Base-by-base conservation (phyloP, 371 early-diverging fungal species). In the Basidiobolus heterosporus region DNA sequence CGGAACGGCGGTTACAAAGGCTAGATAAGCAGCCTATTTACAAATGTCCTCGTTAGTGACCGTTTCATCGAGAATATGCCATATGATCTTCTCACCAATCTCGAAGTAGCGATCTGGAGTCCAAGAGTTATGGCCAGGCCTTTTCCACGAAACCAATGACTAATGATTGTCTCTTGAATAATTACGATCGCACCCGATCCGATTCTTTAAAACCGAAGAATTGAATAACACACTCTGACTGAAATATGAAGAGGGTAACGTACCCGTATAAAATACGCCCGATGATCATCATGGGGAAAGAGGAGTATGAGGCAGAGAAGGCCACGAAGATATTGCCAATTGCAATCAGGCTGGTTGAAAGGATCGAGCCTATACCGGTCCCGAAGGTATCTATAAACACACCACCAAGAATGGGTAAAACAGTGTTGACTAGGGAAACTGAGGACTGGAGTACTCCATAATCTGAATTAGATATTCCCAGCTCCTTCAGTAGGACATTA, bases 341-440 rank as follows among this genome's bases (percentile, higher is more conserved):
- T 39, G 72, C 67, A 42, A 80, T 78, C 36, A 78, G 49, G 4
- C 66, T 52, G 1, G 78, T 80, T 17, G 81, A 69, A 3, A 78
- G 36, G n/a, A 80, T 59, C 9, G 81, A 75, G 8, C 82, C 82
- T 4, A 66, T 53, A 14, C 67, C 57, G 13, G 79, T 75, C 14
- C 82, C 82, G 61, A 80, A 80, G 22, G 72, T 59, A 46, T 81
- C 82, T 18, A 81, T 69, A 53, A 79, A 79, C 38, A 80, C 60
- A n/a, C 82, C 82, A 18, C 80, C 81, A 9, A 80, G 51, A 1
- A 80, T 56, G 0, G 82, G 82, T 23, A 80, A 46, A 8, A 82
- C 54, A 0, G 82, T 82, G 56, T 80, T 80, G 13, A 82, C 78
- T 41, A 80, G 65, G 4, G 77, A 65, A 2, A 82, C 80, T 19